Evolutionary conservation across 495 filamentous ascomycete genomes (phyloP), one percentile per base, ranked within the genome.

Genomic region (Trichocladium antarcticum): DNA sequence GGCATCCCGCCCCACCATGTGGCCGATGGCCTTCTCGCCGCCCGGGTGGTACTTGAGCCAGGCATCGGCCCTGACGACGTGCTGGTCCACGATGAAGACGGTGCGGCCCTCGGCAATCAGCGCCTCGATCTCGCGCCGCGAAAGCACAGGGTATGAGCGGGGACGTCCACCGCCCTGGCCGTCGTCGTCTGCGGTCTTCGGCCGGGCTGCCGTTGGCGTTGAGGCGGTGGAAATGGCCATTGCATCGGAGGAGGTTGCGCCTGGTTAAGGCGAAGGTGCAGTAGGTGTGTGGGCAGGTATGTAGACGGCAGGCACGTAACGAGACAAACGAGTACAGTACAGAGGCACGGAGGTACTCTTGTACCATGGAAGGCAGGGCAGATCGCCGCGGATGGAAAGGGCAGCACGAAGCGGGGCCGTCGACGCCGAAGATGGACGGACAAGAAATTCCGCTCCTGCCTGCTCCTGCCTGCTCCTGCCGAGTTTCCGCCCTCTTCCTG

Each of bases 1-100:
- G 32, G 87, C 93, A 80, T 98, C 92, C 68, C 87, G 78, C 43
- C 92, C 92, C 42, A 98, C 82, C 88, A 97, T 90, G 63, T 98
- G 92, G 65, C 78, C 71, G 52, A 98, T 95, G 19, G 93, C 76
- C 66, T 87, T 94, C 57, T 89, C 84, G 39, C 92, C 92, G 46
- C 92, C 92, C 14, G 92, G 92, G 59, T 98, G 92, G 60, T 81
- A 97, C 42, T 77, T 76, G 28, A 90, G 71, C 84, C 85, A 98
- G 24, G 84, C 74, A 65, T 98, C 90, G 2, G 85, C 80, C 68
- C 86, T 92, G 47, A 97, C 66, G 6, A 95, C 89, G 59, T 82
- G 77, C 43, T 76, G 71, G 49, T 95, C 81, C 42, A 87, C 72
- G 41, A 98, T 88, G 45, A 96, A 75, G 32, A 98, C 74, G 44